phyloP scores from a whole-genome alignment of 176 grass and related monocot species.

The Bolboschoenus planiculmis region DNA sequence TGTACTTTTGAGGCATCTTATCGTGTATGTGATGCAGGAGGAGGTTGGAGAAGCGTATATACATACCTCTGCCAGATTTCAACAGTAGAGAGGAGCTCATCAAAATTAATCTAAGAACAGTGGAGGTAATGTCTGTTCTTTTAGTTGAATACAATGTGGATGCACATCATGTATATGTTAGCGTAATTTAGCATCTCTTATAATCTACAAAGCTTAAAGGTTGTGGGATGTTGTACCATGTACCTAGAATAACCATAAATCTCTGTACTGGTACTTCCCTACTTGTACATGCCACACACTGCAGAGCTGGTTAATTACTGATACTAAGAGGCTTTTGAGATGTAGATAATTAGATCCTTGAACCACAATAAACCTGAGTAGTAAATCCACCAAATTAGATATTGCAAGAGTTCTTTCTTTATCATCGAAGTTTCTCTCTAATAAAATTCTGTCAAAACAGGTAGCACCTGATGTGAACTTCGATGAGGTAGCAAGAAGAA shows the following conservation, averaged over 20 bases:
- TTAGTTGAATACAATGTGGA: not conserved
- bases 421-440: not conserved
- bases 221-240: not conserved
- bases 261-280: not conserved
- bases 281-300: not conserved
- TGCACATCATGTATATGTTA: not conserved
- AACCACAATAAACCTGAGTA: not conserved
- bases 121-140: constrained; percentile 47
- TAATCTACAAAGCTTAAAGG: not conserved
- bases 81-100: constrained; percentile 92
- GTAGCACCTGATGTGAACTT: constrained; percentile 65
- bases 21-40: constrained; percentile 49
- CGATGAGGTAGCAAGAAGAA: constrained; percentile 64
- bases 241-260: not conserved
- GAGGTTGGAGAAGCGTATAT: constrained; percentile 90
- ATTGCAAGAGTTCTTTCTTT: not conserved
- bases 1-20: constrained; percentile 11
- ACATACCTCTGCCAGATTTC: constrained; percentile 87
- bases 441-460: constrained; percentile 30
- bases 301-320: not conserved
- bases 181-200: not conserved
- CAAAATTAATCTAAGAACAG: constrained; percentile 89
- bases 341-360: not conserved
- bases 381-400: not conserved
- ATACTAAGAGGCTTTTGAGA: not conserved